Percentiles rank a stretch among this genome's conserved stretches.
Evolutionary conservation across 805 yeast species (phyloP).

Genomic region (Tetrapisispora namnaoensis): DNA sequence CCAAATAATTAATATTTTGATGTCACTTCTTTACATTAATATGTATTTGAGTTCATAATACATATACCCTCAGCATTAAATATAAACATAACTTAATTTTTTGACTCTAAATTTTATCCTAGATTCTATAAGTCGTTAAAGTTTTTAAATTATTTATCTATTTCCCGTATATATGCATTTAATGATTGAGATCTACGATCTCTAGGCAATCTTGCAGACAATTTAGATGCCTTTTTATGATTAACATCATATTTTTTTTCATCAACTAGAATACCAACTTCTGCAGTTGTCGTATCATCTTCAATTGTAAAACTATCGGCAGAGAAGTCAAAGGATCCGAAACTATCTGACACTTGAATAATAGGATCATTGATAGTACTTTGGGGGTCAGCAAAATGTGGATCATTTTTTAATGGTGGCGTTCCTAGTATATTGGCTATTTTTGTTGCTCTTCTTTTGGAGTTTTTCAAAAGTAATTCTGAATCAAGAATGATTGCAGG

Average conservation of each 20-base stretch:
- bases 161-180: background rate
- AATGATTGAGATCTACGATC: slow-evolving; percentile 1
- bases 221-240: background rate
- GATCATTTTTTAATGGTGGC: slow-evolving; percentile 1
- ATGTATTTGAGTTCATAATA: background rate
- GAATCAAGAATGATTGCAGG: background rate
- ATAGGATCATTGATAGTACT: background rate
- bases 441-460: background rate
- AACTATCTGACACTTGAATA: background rate
- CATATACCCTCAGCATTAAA: background rate
- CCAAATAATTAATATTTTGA: background rate
- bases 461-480: background rate
- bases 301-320: background rate
- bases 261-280: background rate
- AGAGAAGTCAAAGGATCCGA: slow-evolving; percentile 1
- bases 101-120: background rate
- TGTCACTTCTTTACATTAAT: background rate
- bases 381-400: background rate
- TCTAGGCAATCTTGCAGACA: background rate
- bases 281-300: background rate
- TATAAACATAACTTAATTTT: background rate
- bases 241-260: no score
- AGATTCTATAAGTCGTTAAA: no score
- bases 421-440: slow-evolving; percentile 1
- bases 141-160: background rate